Evolutionary conservation across 306 rosid species (phyloP).

Genomic region (Rosa lucieae): DNA sequence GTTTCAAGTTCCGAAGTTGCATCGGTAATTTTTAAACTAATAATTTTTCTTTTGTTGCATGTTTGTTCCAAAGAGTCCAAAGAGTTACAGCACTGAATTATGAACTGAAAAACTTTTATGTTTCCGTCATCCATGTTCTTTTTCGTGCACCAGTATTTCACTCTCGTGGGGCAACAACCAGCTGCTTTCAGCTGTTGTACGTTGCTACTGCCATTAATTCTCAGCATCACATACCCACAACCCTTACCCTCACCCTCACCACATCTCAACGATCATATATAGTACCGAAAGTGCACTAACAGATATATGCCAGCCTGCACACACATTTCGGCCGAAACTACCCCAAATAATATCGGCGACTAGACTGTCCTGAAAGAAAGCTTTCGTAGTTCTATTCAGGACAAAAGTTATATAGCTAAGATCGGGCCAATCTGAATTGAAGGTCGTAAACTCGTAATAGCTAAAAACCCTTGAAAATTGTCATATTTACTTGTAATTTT

Average conservation of each 20-base stretch:
- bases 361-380: neutral
- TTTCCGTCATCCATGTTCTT: neutral
- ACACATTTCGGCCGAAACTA: neutral
- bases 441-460: neutral
- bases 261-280: neutral
- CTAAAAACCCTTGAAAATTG: neutral
- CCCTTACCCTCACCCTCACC: neutral
- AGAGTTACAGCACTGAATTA: neutral
- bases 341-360: neutral
- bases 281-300: neutral
- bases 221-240: neutral
- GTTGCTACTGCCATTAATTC: neutral
- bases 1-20: constrained; percentile 1
- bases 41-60: neutral
- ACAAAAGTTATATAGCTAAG: neutral
- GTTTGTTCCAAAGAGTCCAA: neutral
- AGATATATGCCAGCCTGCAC: neutral
- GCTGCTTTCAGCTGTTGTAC: neutral
- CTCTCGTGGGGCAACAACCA: constrained; percentile 1
- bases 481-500: neutral
- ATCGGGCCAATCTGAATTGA: neutral
- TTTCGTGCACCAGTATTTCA: neutral
- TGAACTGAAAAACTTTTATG: neutral
- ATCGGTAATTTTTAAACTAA: neutral
- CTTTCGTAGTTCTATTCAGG: neutral